Percentiles rank a stretch among this genome's conserved stretches.
phyloP scores from a whole-genome alignment of 2,329 filamentous ascomycete species.

The Talaromyces albobiverticillius region DNA sequence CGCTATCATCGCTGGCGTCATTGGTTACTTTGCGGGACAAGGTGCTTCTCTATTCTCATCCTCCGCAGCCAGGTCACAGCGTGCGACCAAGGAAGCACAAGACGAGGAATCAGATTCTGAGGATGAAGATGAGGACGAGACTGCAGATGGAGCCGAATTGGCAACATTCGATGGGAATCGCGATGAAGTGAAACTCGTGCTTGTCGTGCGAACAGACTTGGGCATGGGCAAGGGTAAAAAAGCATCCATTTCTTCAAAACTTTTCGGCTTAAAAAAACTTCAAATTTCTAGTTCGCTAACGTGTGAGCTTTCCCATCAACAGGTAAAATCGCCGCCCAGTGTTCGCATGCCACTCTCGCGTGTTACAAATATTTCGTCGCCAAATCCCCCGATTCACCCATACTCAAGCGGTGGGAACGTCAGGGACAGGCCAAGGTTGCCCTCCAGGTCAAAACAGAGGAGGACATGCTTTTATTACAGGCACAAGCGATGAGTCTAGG shows the following conservation, averaged over 20 bases:
- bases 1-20: slow-evolving; percentile 68
- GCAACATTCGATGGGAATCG: slow-evolving; percentile 50
- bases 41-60: slow-evolving; percentile 66
- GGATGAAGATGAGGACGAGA: slow-evolving; percentile 69
- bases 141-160: slow-evolving; percentile 53
- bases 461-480: slow-evolving; percentile 72
- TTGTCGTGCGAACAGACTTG: slow-evolving; percentile 89
- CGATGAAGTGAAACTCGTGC: slow-evolving; percentile 91
- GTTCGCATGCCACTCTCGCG: slow-evolving; percentile 90
- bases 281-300: background rate
- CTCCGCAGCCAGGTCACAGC: slow-evolving; percentile 39
- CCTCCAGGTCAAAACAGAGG: slow-evolving; percentile 81
- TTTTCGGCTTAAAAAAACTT: too few relatives aligned
- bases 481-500: slow-evolving; percentile 79
- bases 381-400: slow-evolving; percentile 51
- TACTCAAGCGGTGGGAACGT: slow-evolving; percentile 82
- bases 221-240: slow-evolving; percentile 90
- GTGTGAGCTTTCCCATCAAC: background rate
- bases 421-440: slow-evolving; percentile 91
- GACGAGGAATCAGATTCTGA: slow-evolving; percentile 26
- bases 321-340: slow-evolving; percentile 98
- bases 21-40: slow-evolving; percentile 71
- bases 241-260: background rate
- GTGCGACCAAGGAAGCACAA: slow-evolving; percentile 44
- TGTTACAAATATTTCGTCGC: slow-evolving; percentile 84